Base-by-base conservation (phyloP, 148 eudicot species). In the Silene latifolia region DNA sequence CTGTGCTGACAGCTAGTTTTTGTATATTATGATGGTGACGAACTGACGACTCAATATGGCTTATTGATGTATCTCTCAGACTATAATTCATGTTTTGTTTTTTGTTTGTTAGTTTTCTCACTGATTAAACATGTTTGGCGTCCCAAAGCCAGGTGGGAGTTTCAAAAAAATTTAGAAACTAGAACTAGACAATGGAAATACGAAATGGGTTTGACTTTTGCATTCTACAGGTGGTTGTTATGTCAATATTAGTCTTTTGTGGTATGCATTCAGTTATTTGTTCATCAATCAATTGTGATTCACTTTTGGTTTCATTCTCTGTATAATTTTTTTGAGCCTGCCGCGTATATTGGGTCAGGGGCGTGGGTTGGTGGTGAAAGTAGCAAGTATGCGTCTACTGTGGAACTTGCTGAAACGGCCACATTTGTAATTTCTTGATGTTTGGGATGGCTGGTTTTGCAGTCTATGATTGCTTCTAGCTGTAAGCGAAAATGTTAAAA, bases 121-220 rank as follows among this genome's bases (percentile, higher is more conserved):
- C 57, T 19, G 21, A 13, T 39, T 73, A 15, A 61, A 62, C 15
- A n/a, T 19, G 24, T 62, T 60, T 74, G 10, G 2, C 29, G 32
- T 39, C 64, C 42, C 20, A 20, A 6, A 29, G 53, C 29, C 29
- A 25, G 24, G 39, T 66, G 61, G 62, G 71, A 23, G 32, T 12
- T 74, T 54, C 9, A 18, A 35, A 23, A 27, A 3, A 57, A 61
- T 15, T 1, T 29, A 39, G 44, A 39, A 39, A 39, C 44, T 39
- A 39, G 44, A 20, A 71, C 47, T 24, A 7, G 29, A 46, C 67
- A 61, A 60, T 32, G 47, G 76, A 62, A 67, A 20, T 72, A 14
- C 12, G n/a, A 1, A 14, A 24, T 20, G 7, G 10, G 23, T 35
- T 42, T 62, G 32, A 72, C 48, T 72, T 29, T 60, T 59, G 32